phyloP scores from a whole-genome alignment of 1,284 basidiomycete species.

The Cutaneotrichosporon cyanovorans region DNA sequence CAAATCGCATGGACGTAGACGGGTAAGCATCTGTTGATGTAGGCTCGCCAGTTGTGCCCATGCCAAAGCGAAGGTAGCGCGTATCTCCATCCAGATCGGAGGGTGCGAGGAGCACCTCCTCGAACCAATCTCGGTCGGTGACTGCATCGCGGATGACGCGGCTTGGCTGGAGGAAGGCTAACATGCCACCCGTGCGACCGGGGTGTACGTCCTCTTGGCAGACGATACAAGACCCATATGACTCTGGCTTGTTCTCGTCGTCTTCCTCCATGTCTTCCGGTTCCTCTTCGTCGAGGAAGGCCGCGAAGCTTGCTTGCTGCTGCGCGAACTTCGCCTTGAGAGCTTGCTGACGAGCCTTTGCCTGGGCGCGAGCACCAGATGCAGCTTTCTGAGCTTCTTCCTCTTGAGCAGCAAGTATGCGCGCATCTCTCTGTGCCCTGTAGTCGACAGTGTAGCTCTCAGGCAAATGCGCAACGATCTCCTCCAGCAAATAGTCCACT shows the following conservation, averaged over 20 bases:
- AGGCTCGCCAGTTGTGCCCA: constrained; percentile 30
- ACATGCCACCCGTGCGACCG: constrained; percentile 69
- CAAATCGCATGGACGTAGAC: constrained; percentile 64
- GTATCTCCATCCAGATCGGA: constrained; percentile 59
- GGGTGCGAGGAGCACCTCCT: constrained; percentile 63
- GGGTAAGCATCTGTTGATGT: constrained; percentile 55
- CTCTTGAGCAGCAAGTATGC: not conserved
- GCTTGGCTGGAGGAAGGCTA: constrained; percentile 88
- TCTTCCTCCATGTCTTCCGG: constrained; percentile 56
- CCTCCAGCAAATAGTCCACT: constrained; percentile 64
- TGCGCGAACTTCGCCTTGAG: constrained; percentile 90
- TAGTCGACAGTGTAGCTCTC: constrained; percentile 49
- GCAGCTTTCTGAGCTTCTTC: constrained; percentile 54
- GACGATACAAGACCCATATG: constrained; percentile 88
- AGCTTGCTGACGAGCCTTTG: constrained; percentile 59
- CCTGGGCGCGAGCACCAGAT: constrained; percentile 23
- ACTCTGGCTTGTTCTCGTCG: constrained; percentile 51
- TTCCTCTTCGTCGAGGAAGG: constrained; percentile 39
- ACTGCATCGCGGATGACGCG: constrained; percentile 74
- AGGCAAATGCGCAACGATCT: constrained; percentile 52
- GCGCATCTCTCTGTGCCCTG: constrained; percentile 42
- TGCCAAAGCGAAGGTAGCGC: constrained; percentile 28
- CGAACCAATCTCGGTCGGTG: constrained; percentile 59
- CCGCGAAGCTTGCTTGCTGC: constrained; percentile 70
- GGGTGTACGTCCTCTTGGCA: constrained; percentile 88